Evolutionary conservation across 768 basidiomycete genomes (phyloP).

Genomic region (Hygrocybe coccinea): DNA sequence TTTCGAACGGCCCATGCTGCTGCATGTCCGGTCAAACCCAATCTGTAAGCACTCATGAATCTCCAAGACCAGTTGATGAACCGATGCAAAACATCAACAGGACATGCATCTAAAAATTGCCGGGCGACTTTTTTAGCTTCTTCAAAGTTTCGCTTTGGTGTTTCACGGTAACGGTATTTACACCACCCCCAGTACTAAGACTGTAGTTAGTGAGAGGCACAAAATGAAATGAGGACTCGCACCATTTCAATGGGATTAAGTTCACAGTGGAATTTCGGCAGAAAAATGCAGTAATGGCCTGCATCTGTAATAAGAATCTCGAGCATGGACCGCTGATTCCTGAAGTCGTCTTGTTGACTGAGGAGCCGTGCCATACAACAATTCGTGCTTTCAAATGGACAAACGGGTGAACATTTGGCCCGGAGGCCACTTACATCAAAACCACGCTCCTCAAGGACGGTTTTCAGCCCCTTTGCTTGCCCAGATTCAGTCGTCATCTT

Average conservation of each 20-base stretch:
- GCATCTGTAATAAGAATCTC: constrained; percentile 20
- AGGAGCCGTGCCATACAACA: constrained; percentile 32
- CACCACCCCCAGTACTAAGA: constrained; percentile 29
- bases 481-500: constrained; percentile 33
- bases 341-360: constrained; percentile 31
- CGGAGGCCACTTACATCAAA: constrained; percentile 29
- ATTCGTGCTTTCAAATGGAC: constrained; percentile 19
- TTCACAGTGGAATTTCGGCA: constrained; percentile 36
- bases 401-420: constrained; percentile 22
- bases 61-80: constrained; percentile 36
- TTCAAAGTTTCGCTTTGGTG: constrained; percentile 28
- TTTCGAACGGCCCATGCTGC: constrained; percentile 37
- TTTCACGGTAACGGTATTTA: constrained; percentile 33
- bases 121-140: constrained; percentile 26
- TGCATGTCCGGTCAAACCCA: constrained; percentile 33
- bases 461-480: not conserved
- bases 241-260: constrained; percentile 39
- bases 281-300: constrained; percentile 32
- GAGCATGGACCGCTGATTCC: constrained; percentile 25
- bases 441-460: constrained; percentile 34
- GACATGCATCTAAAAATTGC: constrained; percentile 32
- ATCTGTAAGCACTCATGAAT: constrained; percentile 34
- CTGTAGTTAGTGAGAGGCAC: not conserved
- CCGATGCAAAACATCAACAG: constrained; percentile 30
- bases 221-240: constrained; percentile 7